Evolutionary conservation across 106 monocot genomes (phyloP), one percentile per base, ranked within the genome.

Genomic region (Allium cepa): DNA sequence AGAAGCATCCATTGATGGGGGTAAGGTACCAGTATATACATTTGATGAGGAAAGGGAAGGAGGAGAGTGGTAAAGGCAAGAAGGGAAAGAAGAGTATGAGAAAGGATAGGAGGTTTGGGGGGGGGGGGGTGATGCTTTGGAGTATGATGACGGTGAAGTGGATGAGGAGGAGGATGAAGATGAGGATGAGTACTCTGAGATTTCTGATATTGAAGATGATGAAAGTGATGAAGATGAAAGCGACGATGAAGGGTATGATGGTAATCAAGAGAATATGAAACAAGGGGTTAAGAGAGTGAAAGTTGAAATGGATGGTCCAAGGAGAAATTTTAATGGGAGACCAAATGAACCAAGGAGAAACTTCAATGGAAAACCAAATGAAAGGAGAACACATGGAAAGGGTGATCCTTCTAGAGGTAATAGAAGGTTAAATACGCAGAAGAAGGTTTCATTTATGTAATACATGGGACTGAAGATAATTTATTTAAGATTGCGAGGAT

Each of bases 21-120:
- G 66, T 89, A 68, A 77, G 92, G 71, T 87, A 84, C 71, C 81
- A 81, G 18, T 97, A 89, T 56, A 84, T 97, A 52, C 97, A 88
- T 62, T 78, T 97, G 45, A 92, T 97, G 97, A 83, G 75, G 60
- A 84, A 86, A 77, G 70, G 68, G 18, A 75, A 57, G 28, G 70
- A 68, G 11, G 72, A 52, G 47, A 77, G 47, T 9, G 26, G 14
- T 68, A 63, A 14, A 53, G 58, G 7, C 11, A 69, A 50, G 59
- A 64, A 64, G 16, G 79, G 73, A 50, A 52, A 18, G 47, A 45
- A 18, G 48, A 10, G 4, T 3, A 64, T 16, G 64, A 48, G 17
- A 17, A 75, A 57, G 66, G 36, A 69, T 65, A 10, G 3, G 8
- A 47, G 46, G n/a, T n/a, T n/a, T n/a, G n/a, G n/a, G n/a, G n/a